These are phyloP conservation scores for Sclerotiophoma versabilis DNA, from an alignment of 2,329 filamentous ascomycete genomes.

Conservation along the genomic window DNA sequence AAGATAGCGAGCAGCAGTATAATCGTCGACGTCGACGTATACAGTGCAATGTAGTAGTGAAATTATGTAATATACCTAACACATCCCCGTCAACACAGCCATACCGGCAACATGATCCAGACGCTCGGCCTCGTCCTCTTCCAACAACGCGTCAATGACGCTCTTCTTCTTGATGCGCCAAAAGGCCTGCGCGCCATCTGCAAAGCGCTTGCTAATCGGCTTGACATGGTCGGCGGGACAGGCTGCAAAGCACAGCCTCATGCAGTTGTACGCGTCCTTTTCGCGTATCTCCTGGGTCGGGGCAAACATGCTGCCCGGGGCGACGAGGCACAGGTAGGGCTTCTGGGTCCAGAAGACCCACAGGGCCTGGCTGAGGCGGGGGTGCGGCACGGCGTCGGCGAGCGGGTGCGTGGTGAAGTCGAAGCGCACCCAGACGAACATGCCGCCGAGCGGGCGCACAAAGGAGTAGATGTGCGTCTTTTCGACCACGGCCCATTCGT, in stretches of 20 bases:
- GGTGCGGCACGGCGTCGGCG: constrained; percentile 61
- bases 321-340: constrained; percentile 73
- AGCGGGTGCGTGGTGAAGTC: constrained; percentile 78
- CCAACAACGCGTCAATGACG: constrained; percentile 69
- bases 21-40: too few relatives aligned
- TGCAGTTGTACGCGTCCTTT: constrained; percentile 72
- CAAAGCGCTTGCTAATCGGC: constrained; percentile 68
- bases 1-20: too few relatives aligned
- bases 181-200: constrained; percentile 73
- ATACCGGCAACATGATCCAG: constrained; percentile 31
- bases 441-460: constrained; percentile 81
- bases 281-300: constrained; percentile 67
- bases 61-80: constrained; percentile 26
- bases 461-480: constrained; percentile 79
- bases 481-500: constrained; percentile 77
- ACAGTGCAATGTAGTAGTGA: too few relatives aligned
- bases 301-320: constrained; percentile 77
- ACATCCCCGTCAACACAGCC: constrained; percentile 43
- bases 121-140: constrained; percentile 42
- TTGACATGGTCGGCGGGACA: constrained; percentile 75
- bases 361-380: constrained; percentile 68
- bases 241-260: constrained; percentile 84
- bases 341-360: constrained; percentile 75
- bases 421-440: constrained; percentile 87
- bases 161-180: constrained; percentile 75